Evolutionary conservation across 83 land plant genomes (phyloP).

Genomic region (Larix sibirica): DNA sequence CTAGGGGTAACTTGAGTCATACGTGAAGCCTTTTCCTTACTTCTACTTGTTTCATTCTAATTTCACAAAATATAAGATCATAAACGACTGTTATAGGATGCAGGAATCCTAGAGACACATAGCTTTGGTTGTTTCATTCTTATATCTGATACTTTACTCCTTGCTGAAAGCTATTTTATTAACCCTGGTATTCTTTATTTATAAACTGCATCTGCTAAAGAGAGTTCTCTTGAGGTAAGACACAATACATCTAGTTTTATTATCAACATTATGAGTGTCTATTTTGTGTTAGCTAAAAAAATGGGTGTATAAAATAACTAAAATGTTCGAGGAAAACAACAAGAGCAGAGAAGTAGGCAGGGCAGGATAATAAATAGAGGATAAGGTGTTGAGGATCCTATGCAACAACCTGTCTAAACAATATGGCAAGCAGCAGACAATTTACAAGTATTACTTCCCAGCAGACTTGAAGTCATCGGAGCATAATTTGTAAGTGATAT

Average conservation of each 20-base stretch:
- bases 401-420: neutral
- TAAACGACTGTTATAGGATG: conserved; percentile 80
- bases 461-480: neutral
- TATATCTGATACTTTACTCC: conserved; percentile 25
- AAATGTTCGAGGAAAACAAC: too few species aligned
- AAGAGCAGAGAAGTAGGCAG: neutral
- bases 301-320: too few species aligned
- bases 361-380: too few species aligned
- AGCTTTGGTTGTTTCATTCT: conserved; percentile 19
- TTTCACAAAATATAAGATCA: conserved; percentile 84
- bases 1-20: conserved; percentile 74
- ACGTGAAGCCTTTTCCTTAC: conserved; percentile 64
- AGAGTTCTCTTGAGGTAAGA: conserved; percentile 44
- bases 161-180: conserved; percentile 38
- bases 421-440: neutral
- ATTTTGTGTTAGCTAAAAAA: too few species aligned
- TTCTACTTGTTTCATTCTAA: conserved; percentile 74
- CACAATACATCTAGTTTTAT: conserved; percentile 45
- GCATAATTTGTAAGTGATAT: neutral
- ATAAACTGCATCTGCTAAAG: conserved; percentile 43
- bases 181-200: conserved; percentile 52
- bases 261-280: conserved; percentile 15
- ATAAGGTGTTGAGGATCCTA: neutral
- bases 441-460: conserved; percentile 12
- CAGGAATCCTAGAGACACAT: conserved; percentile 57